Evolutionary conservation across 108 stramenopile species (phyloP), one percentile per base, ranked within the genome.

Genomic region (Pseudonitzschia delicatissima): DNA sequence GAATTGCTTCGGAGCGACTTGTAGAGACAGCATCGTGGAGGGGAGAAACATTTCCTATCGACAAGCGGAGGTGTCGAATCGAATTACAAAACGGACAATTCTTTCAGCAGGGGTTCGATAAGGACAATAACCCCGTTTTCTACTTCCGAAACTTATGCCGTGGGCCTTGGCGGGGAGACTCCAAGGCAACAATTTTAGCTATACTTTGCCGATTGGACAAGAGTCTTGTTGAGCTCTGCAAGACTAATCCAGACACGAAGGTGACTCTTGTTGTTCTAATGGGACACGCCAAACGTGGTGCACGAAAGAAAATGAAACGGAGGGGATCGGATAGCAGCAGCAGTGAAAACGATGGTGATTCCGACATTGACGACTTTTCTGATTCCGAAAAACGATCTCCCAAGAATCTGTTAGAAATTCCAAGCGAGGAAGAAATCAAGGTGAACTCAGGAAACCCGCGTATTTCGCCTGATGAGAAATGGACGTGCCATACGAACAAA

Each of bases 51-150:
- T 92, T 92, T 66, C 90, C 90, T 3, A 74, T 92, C 29, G 80
- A 92, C 50, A 67, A 33, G 17, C 42, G 76, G 40, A 47, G 45
- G 12, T 88, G 87, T 48, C 74, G 77, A 39, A 71, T 92, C 36
- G 90, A 92, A 50, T 57, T 92, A 15, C 77, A 77, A 62, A 83
- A 58, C 26, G 81, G 77, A 0, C 90, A 92, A 73, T 82, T 85
- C 64, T 87, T 92, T 45, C 87, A 92, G 1, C 79, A 84, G 62
- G 90, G 90, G 5, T 37, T 26, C 15, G 87, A 88, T 66, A 49
- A 58, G 23, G 31, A 60, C 26, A 82, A 82, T 13, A 76, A 83
- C 62, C 87, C 85, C 1, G 76, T 92, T 0, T 88, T 88, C 48
- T 88, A 87, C 62, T 92, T 87, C 62, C 79, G 83, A n/a, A 81